Base-by-base conservation (phyloP, 2,329 filamentous ascomycete species). In the Talaromyces verruculosus region DNA sequence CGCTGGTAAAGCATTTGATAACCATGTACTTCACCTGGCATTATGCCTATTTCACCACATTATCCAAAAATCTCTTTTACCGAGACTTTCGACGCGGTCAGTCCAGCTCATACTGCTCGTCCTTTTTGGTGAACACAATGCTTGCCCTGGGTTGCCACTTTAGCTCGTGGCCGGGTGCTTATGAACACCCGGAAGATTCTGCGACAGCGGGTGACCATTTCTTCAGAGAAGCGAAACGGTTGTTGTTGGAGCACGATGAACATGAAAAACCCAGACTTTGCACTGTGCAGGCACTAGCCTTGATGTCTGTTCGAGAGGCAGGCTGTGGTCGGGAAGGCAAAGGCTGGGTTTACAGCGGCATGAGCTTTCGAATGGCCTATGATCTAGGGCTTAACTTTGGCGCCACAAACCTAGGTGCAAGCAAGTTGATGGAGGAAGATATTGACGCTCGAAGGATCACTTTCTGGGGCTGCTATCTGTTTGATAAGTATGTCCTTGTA, bases 1-100 rank as follows among this genome's bases (percentile, higher is more conserved):
- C 90, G 63, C 83, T 97, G 55, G 88, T 97, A 71, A 86, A 89
- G 17, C 94, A 97, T 77, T 86, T 99, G 19, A 87, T 99, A 75
- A 94, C 93, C 73, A 93, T 98, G 91, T 99, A 99, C 79, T 98
- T 98, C 80, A 92, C 89, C 72, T 98, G 94, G 91, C 95, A 98
- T 78, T 98, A 98, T 77, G 89, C 93, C 19, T 98, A 95, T 79
- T 99, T 98, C 77, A 94, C 93, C 3, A 95, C 91, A 0, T 82
- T 98, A 6, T 94, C 93, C 13, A 96, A 92, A 76, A 88, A 85
- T 43, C 81, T 96, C 37, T 98, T 99, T 75, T 93, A 91, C 74
- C 86, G 89, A 49, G 93, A 98, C 75, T 97, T 96, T 72, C 77
- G 89, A 53, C 85, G 84, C 15, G 94, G 95, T 0, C 78, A 82